Conservation (phyloP, 2,329 filamentous ascomycete species). For the Fusarium oligoseptatum region DNA sequence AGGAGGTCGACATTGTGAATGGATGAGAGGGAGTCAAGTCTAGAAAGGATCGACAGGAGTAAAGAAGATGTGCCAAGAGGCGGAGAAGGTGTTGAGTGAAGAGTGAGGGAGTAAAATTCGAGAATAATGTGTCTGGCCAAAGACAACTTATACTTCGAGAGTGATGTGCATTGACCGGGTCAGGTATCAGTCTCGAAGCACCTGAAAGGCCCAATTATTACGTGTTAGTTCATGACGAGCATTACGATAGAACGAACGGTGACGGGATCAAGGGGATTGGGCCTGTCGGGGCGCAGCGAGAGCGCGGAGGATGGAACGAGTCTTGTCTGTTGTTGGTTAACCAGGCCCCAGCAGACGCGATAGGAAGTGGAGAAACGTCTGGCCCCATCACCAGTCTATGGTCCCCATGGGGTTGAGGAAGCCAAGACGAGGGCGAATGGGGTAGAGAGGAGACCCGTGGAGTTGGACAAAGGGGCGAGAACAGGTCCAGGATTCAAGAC, state of each 20-base stretch:
- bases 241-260: neutral
- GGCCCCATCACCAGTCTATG: neutral
- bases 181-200: neutral
- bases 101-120: neutral
- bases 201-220: neutral
- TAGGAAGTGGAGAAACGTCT: neutral
- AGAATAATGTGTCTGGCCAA: neutral
- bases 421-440: neutral
- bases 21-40: neutral
- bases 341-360: neutral
- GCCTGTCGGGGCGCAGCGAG: neutral
- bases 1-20: neutral
- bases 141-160: neutral
- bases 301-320: neutral
- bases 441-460: neutral
- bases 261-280: neutral
- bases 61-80: neutral
- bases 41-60: neutral
- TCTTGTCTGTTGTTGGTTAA: neutral
- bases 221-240: neutral
- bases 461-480: neutral
- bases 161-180: neutral
- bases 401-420: slow-evolving; percentile 1
- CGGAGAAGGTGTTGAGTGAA: neutral
- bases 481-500: neutral